Evolutionary conservation across 108 stramenopile species (phyloP), one percentile per base, ranked within the genome.

Genomic region (Asterionellopsis glacialis): DNA sequence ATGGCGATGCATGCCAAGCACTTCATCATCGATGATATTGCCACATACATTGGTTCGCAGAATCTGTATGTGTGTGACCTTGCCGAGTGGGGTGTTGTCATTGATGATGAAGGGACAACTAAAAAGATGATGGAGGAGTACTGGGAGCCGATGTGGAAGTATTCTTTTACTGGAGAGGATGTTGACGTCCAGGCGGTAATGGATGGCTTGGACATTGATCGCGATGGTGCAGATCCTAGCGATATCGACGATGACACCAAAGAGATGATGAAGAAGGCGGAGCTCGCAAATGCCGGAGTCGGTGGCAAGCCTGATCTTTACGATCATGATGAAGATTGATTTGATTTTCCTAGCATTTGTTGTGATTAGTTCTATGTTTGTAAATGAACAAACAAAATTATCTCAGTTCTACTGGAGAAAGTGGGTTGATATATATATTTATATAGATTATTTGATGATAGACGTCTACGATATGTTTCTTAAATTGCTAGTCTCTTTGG

Each of bases 141-240:
- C 22, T 79, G 77, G 77, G 67, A 73, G 55, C 67, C 70, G 2
- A 59, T 81, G 72, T 84, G 83, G 83, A 41, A 76, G 28, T 67
- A 65, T 12, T 84, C 83, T 0, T 84, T 68, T 49, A 76, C 68
- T 26, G 65, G 60, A n/a, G 80, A 81, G 42, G 83, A 84, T 67
- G 77, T 77, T 44, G 68, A 79, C 26, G 77, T 81, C 1, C 57
- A 81, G 52, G 39, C 51, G 21, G 80, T 81, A 40, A 85, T 84
- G 83, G 83, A 84, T 65, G 83, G 77, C 14, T 61, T 80, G 14
- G 59, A 77, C 24, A 68, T 85, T 56, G 68, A 81, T 61, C 74
- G 83, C 13, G 62, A 16, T 48, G 47, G 19, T 7, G 47, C n/a
- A 11, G 51, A 63, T n/a, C 26, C n/a, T 16, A 38, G n/a, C 10